These are phyloP conservation scores for Exophiala sp. DNA, from an alignment of 2,329 filamentous ascomycete species.

Conservation along the genomic window DNA sequence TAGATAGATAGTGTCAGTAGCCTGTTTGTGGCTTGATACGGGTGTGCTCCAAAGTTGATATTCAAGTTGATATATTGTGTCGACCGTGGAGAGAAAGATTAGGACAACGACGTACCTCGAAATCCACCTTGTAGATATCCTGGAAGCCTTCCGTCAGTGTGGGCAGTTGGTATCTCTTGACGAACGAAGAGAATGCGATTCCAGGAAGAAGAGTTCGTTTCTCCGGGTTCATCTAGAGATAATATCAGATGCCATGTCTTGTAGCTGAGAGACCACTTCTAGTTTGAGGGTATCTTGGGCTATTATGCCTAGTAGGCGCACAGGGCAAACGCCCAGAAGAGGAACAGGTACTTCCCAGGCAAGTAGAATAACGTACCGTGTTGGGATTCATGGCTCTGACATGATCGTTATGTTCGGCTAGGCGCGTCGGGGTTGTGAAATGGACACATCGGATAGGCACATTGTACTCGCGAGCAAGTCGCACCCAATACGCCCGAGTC, in stretches of 20 bases:
- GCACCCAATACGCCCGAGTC: constrained; percentile 70
- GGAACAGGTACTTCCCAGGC: too few species aligned
- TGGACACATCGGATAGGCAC: constrained; percentile 79
- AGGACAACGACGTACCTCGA: constrained; percentile 48
- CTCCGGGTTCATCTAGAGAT: constrained; percentile 70
- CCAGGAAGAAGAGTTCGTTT: constrained; percentile 65
- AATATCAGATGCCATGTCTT: constrained; percentile 4
- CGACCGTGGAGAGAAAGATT: neutral
- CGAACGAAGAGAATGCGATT: constrained; percentile 73
- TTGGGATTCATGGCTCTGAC: constrained; percentile 61
- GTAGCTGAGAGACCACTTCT: neutral
- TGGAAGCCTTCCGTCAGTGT: constrained; percentile 71
- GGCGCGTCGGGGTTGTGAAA: constrained; percentile 64
- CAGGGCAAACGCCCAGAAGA: neutral
- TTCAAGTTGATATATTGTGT: too few species aligned
- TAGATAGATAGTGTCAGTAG: neutral
- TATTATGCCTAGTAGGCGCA: neutral
- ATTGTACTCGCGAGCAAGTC: constrained; percentile 62
- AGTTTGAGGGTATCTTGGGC: too few species aligned
- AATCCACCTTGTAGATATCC: constrained; percentile 69
- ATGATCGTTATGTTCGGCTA: constrained; percentile 81
- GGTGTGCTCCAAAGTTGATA: too few species aligned
- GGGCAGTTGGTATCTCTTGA: constrained; percentile 66
- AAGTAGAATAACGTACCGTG: constrained; percentile 14
- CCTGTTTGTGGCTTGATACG: too few species aligned